phyloP scores from a whole-genome alignment of 2,329 filamentous ascomycete species.

The Botrytis porri region DNA sequence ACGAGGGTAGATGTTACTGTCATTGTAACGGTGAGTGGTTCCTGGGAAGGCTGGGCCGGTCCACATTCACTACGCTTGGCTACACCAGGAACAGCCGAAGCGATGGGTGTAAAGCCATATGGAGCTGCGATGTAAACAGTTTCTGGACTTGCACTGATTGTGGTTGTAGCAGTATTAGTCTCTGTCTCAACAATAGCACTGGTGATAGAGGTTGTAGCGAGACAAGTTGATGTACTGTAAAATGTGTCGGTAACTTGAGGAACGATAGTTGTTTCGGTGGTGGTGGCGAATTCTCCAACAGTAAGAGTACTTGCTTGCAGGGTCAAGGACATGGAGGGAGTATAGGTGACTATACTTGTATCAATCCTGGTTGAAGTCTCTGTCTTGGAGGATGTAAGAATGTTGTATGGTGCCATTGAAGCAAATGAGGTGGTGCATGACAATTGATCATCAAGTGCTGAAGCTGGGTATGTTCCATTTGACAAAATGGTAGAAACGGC shows the following conservation, averaged over 20 bases:
- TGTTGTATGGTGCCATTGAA: not conserved
- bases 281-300: not conserved
- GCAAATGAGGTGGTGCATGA: not conserved
- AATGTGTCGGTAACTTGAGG: constrained; percentile 1
- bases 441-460: not conserved
- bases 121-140: not conserved
- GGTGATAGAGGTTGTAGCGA: not conserved
- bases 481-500: constrained; percentile 3
- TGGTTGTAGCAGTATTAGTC: not conserved
- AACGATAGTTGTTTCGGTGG: not conserved
- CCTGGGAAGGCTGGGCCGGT: not conserved
- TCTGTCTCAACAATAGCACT: not conserved
- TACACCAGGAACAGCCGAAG: not conserved
- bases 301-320: not conserved
- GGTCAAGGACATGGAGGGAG: not conserved
- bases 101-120: not conserved
- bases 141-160: not conserved
- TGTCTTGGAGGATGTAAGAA: not conserved
- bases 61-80: constrained; percentile 1
- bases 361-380: not conserved
- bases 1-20: not conserved
- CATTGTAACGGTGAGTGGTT: not conserved
- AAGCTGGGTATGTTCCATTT: not conserved
- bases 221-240: not conserved
- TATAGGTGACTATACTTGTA: constrained; percentile 2